Evolutionary conservation across 2,329 filamentous ascomycete genomes (phyloP), one percentile per base, ranked within the genome.

Genomic region (Aspergillus unguis): DNA sequence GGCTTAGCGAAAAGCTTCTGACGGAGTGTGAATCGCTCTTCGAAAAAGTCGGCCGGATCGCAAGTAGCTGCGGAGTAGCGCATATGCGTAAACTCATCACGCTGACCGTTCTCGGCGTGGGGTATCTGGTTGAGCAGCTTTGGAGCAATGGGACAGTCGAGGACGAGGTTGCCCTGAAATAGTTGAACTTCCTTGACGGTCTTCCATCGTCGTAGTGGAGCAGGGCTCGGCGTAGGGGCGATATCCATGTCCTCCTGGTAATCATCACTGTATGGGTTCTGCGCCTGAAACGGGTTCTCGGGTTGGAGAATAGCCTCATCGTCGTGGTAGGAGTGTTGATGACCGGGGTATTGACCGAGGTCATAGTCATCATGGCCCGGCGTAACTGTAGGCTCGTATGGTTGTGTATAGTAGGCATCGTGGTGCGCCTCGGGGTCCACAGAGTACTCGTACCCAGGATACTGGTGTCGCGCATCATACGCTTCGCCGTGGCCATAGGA

Each of bases 181-280:
- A 99, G 75, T 64, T 95, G 86, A n/a, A 99, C 92, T 76, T 96
- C 90, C 75, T 97, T 99, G 44, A 99, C 92, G 0, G 94, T 99
- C 79, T 97, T 99, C 89, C 90, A 97, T 69, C 94, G 83, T 71
- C 89, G 87, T 61, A 97, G 85, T 3, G 78, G 82, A 58, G 77
- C 81, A 51, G 78, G 82, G 59, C 77, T 79, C 23, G 80, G 77
- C 50, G 78, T 77, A 2, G 62, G 62, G 2, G 59, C 58, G 17
- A 62, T 52, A 7, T 53, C 65, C 42, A 62, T 59, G 44, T 76
- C 72, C 40, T 78, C 75, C 31, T 77, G 72, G 53, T 75, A 74
- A 29, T 71, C 70, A 58, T 59, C 72, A 67, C 42, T 71, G 62
- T 84, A 86, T 0, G 81, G 71, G 52, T 87, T 49, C n/a, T 48